Evolutionary conservation across 371 early-diverging fungal species (phyloP).

Genomic region (Coemansia sp.): DNA sequence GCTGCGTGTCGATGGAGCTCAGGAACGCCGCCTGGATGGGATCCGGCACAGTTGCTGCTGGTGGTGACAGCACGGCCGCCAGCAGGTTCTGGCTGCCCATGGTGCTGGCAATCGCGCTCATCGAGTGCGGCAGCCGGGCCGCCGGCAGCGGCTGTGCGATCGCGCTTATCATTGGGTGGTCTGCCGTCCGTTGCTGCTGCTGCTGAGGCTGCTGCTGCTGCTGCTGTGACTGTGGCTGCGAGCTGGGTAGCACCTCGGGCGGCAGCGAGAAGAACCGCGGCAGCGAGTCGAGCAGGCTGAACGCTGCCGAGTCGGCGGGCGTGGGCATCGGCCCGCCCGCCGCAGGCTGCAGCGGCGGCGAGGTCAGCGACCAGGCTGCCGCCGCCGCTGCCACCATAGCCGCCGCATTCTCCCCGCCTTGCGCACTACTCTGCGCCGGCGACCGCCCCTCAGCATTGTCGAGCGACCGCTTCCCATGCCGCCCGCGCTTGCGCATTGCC

Average conservation of each 20-base stretch:
- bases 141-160: slow-evolving; percentile 1
- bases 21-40: slow-evolving; percentile 10
- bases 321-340: not conserved
- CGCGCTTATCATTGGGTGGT: not conserved
- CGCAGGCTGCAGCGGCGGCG: slow-evolving; percentile 8
- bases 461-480: slow-evolving; percentile 30
- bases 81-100: slow-evolving; percentile 5
- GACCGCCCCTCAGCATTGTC: not conserved
- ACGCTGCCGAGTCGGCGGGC: not conserved
- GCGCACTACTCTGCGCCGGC: not conserved
- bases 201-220: slow-evolving; percentile 10
- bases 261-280: slow-evolving; percentile 14
- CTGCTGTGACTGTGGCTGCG: slow-evolving; percentile 1
- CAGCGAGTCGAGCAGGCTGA: slow-evolving; percentile 6
- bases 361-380: slow-evolving; percentile 5
- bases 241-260: not conserved
- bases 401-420: slow-evolving; percentile 4
- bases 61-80: slow-evolving; percentile 12
- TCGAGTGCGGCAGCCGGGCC: slow-evolving; percentile 10
- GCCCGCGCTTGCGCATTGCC: slow-evolving; percentile 49
- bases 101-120: not conserved
- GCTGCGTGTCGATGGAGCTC: slow-evolving; percentile 6
- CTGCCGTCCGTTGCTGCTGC: slow-evolving; percentile 3
- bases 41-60: not conserved
- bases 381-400: slow-evolving; percentile 7